Evolutionary conservation across 225 moss, liverwort and hornwort species (phyloP), one percentile per base, ranked within the genome.

Genomic region (Sphagnum tenellum): DNA sequence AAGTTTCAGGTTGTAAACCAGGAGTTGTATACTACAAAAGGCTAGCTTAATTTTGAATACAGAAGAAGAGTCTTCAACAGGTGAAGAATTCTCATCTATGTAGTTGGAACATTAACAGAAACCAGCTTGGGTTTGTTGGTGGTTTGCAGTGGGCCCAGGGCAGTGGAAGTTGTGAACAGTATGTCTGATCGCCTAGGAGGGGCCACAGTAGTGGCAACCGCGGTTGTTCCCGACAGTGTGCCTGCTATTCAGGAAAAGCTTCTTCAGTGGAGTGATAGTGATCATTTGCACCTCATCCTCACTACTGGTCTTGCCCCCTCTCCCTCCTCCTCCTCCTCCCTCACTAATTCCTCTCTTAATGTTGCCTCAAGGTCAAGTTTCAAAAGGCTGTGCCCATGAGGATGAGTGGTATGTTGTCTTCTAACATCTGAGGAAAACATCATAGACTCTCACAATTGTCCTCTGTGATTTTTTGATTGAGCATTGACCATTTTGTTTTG

Each of bases 151-250:
- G 96, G 96, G 63, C 96, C 96, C 14, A 88, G 84, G 72, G 96
- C 96, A 55, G 80, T 89, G 73, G 88, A 93, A 79, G 93, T 87
- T 5, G 67, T 98, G 29, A 85, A 78, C 11, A 72, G 82, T 9
- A 75, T 98, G 45, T 89, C 93, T 57, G 89, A 89, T 14, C 79
- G 73, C 59, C 92, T 98, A 12, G 96, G 96, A 67, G 93, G 93
- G 50, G 93, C 92, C 12, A 73, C 74, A 50, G 87, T 98, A n/a
- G 89, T 87, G n/a, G 89, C 82, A 48, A 87, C 89, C 50, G 73
- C 86, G 13, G 89, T 83, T 64, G 96, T 93, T 47, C 78, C 84
- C 2, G 96, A 98, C 66, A 72, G 72, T 56, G 72, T 89, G 65
- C 75, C 78, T 61, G 85, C 87, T n/a, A 93, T 98, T 67, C 96